Conservation (phyloP, 495 filamentous ascomycete genomes). For the Aspergillus baeticus region DNA sequence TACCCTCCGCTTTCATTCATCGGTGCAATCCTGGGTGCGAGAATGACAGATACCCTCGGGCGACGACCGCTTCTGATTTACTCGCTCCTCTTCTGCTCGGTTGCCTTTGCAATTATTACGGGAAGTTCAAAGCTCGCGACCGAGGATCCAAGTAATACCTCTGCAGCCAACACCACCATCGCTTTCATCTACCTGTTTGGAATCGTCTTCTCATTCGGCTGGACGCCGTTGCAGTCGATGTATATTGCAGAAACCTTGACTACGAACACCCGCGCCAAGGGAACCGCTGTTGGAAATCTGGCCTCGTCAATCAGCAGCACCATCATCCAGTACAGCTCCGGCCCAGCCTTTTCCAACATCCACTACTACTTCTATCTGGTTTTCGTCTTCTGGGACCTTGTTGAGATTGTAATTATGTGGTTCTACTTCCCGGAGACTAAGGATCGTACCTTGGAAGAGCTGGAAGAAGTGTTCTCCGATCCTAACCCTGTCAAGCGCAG, state of each 20-base stretch:
- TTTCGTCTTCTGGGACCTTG: conserved; percentile 57
- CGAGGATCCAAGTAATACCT: conserved; percentile 34
- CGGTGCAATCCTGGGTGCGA: conserved; percentile 61
- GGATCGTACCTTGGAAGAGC: conserved; percentile 64
- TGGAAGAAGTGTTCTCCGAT: conserved; percentile 62
- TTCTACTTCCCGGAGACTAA: conserved; percentile 67
- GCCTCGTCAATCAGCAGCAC: conserved; percentile 45
- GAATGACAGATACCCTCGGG: conserved; percentile 58
- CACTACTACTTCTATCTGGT: conserved; percentile 67
- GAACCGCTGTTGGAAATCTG: conserved; percentile 53
- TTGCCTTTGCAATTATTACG: conserved; percentile 55
- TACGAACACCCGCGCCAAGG: conserved; percentile 60
- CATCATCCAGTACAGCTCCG: conserved; percentile 56
- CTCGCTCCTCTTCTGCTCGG: conserved; percentile 46
- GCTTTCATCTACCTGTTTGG: conserved; percentile 66
- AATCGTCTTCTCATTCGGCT: conserved; percentile 59
- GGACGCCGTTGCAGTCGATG: conserved; percentile 63
- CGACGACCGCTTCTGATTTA: conserved; percentile 52
- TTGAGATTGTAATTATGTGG: conserved; percentile 55
- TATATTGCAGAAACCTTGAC: conserved; percentile 63
- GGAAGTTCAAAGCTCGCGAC: conserved; percentile 39
- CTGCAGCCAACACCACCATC: conserved; percentile 53
- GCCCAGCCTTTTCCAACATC: conserved; percentile 58
- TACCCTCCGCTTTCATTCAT: conserved; percentile 63
- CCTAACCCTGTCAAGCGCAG: conserved; percentile 53